Evolutionary conservation across 257 asterid genomes (phyloP).

Genomic region (Solanum tacnaense): DNA sequence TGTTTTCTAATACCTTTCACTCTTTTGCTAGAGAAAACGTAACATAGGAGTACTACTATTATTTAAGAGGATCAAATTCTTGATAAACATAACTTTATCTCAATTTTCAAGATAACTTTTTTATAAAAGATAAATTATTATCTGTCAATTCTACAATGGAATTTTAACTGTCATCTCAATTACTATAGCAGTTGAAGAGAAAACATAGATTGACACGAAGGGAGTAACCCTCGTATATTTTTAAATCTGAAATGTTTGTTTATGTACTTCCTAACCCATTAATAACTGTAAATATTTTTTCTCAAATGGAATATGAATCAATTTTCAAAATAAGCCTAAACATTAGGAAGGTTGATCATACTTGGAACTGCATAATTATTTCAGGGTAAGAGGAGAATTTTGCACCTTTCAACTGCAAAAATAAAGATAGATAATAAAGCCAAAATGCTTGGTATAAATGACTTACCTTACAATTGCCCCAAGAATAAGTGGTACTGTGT

Average conservation of each 20-base stretch:
- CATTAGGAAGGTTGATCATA: neutral
- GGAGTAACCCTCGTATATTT: neutral
- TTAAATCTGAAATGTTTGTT: neutral
- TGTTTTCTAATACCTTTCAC: neutral
- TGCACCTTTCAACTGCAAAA: neutral
- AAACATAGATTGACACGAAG: neutral
- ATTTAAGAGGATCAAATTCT: neutral
- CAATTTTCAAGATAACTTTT: neutral
- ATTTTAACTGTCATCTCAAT: neutral
- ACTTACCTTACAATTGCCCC: slow-evolving; percentile 67
- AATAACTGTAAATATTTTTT: neutral
- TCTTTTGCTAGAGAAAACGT: neutral
- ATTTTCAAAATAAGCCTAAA: neutral
- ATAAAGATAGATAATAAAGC: neutral
- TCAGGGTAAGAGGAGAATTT: neutral
- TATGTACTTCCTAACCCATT: neutral
- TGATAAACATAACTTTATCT: neutral
- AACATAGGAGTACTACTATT: neutral
- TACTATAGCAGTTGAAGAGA: neutral
- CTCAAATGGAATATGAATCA: neutral
- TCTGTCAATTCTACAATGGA: neutral
- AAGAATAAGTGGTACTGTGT: slow-evolving; percentile 66
- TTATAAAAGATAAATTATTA: neutral
- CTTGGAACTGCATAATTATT: neutral
- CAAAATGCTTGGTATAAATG: neutral